phyloP scores from a whole-genome alignment of 2,329 filamentous ascomycete genomes.

The Pleurostoma richardsiae region DNA sequence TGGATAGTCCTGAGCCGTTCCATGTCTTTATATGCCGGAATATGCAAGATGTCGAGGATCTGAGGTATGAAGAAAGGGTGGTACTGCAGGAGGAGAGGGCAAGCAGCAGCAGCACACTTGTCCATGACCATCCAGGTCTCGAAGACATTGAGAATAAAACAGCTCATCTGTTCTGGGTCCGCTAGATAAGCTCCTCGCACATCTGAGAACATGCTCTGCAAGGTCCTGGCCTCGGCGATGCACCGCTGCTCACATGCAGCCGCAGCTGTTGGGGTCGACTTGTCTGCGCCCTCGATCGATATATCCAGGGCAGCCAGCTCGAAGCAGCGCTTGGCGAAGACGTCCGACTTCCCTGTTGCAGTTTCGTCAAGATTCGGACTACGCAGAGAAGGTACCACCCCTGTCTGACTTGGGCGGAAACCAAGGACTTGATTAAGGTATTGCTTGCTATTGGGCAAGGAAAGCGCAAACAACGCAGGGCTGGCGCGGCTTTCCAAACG shows the following conservation, averaged over 20 bases:
- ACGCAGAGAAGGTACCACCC: too few relatives aligned
- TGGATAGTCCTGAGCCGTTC: conserved; percentile 41
- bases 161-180: conserved; percentile 42
- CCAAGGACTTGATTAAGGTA: conserved; percentile 21
- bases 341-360: too few relatives aligned
- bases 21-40: conserved; percentile 41
- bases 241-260: conserved; percentile 5
- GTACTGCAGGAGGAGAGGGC: conserved; percentile 41
- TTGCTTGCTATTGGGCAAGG: conserved; percentile 31
- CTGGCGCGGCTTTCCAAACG: conserved; percentile 29
- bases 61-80: conserved; percentile 43
- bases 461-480: conserved; percentile 22
- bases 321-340: conserved; percentile 1
- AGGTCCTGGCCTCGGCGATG: conserved; percentile 20
- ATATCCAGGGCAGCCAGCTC: neutral
- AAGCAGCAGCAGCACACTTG: conserved; percentile 28
- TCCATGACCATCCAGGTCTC: conserved; percentile 55
- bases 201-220: conserved; percentile 25
- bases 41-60: conserved; percentile 47
- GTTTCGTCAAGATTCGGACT: too few relatives aligned
- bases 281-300: neutral
- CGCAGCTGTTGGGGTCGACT: neutral
- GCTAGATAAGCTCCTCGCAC: conserved; percentile 29
- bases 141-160: conserved; percentile 45
- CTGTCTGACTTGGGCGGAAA: too few relatives aligned